A percentile compares a stretch with the other conserved stretches of the same genome.
phyloP scores from a whole-genome alignment of 1,284 basidiomycete genomes.

The Rhodotorula mucilaginosa region DNA sequence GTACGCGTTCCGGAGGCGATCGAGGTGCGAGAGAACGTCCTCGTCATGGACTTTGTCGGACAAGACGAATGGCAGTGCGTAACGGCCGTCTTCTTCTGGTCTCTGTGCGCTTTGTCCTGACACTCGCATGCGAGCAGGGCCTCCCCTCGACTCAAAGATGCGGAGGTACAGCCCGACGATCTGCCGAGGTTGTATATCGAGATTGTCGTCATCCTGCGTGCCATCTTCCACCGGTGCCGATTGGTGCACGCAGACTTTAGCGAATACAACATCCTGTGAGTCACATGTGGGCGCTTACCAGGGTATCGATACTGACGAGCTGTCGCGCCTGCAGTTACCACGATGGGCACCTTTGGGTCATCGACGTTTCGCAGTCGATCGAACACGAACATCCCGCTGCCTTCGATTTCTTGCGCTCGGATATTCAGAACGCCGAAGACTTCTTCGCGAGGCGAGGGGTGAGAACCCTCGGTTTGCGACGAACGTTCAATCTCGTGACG shows the following conservation, averaged over 20 bases:
- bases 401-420: conserved; percentile 90
- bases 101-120: neutral
- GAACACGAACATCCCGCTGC: conserved; percentile 97
- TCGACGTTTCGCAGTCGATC: conserved; percentile 97
- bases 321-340: conserved; percentile 51
- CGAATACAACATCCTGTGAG: conserved; percentile 95
- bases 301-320: neutral
- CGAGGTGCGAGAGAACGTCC: conserved; percentile 92
- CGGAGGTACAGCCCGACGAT: conserved; percentile 60
- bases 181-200: conserved; percentile 71
- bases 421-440: conserved; percentile 89
- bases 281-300: conserved; percentile 43
- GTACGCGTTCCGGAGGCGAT: conserved; percentile 82
- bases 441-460: conserved; percentile 81
- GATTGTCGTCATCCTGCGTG: conserved; percentile 73
- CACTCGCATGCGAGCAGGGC: conserved; percentile 57
- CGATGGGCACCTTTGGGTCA: conserved; percentile 75
- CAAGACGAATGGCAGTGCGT: conserved; percentile 68
- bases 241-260: conserved; percentile 97
- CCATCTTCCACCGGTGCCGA: conserved; percentile 84
- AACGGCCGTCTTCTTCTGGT: neutral
- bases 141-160: conserved; percentile 87
- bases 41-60: conserved; percentile 94
- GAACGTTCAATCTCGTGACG: conserved; percentile 85
- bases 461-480: conserved; percentile 71